phyloP scores from a whole-genome alignment of 2,329 filamentous ascomycete genomes.

The Teratosphaeria pseudoeucalypti region DNA sequence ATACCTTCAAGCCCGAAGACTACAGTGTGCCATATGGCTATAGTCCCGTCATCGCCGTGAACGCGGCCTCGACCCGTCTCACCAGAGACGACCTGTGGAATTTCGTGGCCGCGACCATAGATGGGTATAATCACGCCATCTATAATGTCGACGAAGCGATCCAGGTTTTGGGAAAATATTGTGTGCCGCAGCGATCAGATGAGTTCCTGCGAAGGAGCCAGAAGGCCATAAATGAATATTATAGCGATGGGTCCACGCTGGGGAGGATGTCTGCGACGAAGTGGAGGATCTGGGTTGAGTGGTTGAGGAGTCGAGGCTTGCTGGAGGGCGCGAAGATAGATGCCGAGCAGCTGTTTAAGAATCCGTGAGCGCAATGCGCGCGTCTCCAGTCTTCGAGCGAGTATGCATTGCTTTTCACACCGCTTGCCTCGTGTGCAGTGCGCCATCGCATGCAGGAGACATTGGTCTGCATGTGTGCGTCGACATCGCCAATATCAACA shows the following conservation, averaged over 20 bases:
- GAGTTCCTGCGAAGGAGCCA: constrained; percentile 21
- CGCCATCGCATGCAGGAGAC: background rate
- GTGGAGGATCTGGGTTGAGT: constrained; percentile 11
- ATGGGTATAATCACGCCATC: constrained; percentile 19
- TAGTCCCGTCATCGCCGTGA: constrained; percentile 22
- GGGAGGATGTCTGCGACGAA: constrained; percentile 10
- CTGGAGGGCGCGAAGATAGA: constrained; percentile 1
- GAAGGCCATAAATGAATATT: constrained; percentile 20
- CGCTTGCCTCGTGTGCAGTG: background rate
- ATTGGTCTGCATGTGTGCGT: background rate
- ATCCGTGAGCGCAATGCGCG: background rate
- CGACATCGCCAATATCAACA: background rate
- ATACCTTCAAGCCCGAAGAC: constrained; percentile 16
- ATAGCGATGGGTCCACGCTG: constrained; percentile 13
- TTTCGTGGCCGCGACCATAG: constrained; percentile 19
- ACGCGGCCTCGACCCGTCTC: constrained; percentile 9
- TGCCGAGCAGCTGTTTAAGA: constrained; percentile 7
- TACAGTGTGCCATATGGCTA: constrained; percentile 24
- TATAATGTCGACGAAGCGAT: constrained; percentile 11
- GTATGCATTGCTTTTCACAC: background rate
- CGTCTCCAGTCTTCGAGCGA: background rate
- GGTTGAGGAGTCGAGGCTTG: constrained; percentile 7
- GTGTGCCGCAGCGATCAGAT: constrained; percentile 11
- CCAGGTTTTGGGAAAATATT: constrained; percentile 8
- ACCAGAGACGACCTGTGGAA: constrained; percentile 12